These are phyloP conservation scores for Populus davidiana DNA, from an alignment of 345 rosid species.

Conservation along the genomic window DNA sequence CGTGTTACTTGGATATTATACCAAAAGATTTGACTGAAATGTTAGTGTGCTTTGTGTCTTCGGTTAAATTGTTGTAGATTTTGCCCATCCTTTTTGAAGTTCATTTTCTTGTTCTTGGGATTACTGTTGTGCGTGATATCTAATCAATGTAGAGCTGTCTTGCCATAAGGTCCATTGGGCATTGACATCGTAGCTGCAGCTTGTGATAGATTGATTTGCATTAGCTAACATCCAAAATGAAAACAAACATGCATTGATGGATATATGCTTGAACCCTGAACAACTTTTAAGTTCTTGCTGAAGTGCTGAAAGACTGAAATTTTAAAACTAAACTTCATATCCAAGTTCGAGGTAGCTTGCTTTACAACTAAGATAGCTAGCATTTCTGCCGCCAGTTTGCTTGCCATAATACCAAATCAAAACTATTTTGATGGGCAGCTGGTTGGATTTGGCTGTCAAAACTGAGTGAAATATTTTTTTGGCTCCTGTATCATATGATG, in stretches of 20 bases:
- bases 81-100: background rate
- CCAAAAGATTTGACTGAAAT: background rate
- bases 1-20: background rate
- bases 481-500: background rate
- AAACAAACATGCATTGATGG: background rate
- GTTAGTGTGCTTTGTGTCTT: background rate
- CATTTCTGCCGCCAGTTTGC: background rate
- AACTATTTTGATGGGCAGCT: background rate
- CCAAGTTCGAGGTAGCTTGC: background rate
- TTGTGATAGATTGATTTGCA: background rate
- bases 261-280: background rate
- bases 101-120: background rate
- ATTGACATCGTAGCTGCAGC: background rate
- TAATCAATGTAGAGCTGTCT: background rate
- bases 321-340: background rate
- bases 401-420: background rate
- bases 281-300: background rate
- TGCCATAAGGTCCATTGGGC: background rate
- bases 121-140: background rate
- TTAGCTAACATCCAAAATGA: background rate
- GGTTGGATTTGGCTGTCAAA: background rate
- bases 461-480: background rate
- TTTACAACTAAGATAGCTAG: background rate
- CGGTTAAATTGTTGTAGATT: background rate
- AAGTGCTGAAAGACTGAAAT: background rate